These are phyloP conservation scores for Kuraishia capsulata DNA, from an alignment of 805 yeast species.

Conservation along the genomic window DNA sequence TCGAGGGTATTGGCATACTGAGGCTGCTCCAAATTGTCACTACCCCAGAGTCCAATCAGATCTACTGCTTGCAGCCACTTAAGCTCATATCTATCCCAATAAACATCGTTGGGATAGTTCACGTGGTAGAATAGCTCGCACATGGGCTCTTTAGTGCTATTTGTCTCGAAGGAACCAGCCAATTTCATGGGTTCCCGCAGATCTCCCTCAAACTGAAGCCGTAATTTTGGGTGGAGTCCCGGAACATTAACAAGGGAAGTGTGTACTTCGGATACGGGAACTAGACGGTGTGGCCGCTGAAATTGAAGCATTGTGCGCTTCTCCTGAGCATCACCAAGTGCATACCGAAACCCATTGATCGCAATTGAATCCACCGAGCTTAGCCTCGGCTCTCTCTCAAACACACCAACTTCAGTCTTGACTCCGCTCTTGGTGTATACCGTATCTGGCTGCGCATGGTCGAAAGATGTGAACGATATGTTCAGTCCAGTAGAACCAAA, in stretches of 20 bases:
- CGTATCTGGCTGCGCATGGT: neutral
- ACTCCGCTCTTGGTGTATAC: neutral
- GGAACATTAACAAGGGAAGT: neutral
- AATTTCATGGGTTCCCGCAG: neutral
- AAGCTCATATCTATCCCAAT: constrained; percentile 19
- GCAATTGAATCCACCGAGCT: neutral
- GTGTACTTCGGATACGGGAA: neutral
- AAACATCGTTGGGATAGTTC: constrained; percentile 15
- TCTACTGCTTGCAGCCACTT: constrained; percentile 2
- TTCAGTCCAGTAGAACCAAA: neutral
- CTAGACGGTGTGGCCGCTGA: neutral
- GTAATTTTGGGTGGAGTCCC: neutral
- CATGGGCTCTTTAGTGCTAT: too few relatives aligned
- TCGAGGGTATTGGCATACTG: constrained; percentile 12
- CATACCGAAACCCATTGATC: neutral
- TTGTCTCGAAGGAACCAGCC: neutral
- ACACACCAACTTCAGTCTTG: neutral
- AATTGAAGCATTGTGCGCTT: constrained; percentile 2
- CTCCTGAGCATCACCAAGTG: neutral
- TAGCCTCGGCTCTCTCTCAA: neutral
- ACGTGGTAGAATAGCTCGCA: constrained; percentile 15
- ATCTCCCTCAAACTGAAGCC: neutral
- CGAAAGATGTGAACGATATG: neutral
- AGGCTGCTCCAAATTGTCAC: constrained; percentile 22
- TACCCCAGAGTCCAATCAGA: constrained; percentile 9